These are phyloP conservation scores for Racocetra persica DNA, from an alignment of 371 early-diverging fungal species.

Conservation along the genomic window DNA sequence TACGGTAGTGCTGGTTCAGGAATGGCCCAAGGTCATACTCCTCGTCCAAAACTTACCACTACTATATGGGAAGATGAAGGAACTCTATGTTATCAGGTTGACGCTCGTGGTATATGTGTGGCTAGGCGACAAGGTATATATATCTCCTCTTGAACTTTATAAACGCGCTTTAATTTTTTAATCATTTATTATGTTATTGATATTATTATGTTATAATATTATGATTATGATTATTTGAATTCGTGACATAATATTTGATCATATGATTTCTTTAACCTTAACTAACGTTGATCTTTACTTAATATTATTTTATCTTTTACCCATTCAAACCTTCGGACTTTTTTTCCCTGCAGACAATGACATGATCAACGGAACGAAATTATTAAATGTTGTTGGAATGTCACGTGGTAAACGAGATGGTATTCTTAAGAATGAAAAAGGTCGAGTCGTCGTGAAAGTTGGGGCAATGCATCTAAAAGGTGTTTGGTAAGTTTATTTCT, in stretches of 20 bases:
- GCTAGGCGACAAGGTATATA: slow-evolving; percentile 63
- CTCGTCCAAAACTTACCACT: slow-evolving; percentile 62
- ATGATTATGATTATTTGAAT: no score
- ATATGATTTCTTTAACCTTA: no score
- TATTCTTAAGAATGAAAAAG: slow-evolving; percentile 87
- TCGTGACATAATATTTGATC: no score
- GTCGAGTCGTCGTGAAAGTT: slow-evolving; percentile 84
- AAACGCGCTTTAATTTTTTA: background rate
- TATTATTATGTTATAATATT: no score
- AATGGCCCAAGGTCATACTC: slow-evolving; percentile 17
- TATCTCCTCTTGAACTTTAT: background rate
- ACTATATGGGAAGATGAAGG: slow-evolving; percentile 87
- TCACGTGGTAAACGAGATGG: slow-evolving; percentile 89
- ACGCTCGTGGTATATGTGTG: slow-evolving; percentile 78
- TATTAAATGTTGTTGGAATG: slow-evolving; percentile 87
- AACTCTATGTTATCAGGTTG: slow-evolving; percentile 82
- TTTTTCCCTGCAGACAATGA: slow-evolving; percentile 64
- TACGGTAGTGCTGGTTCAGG: slow-evolving; percentile 13
- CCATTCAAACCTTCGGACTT: background rate
- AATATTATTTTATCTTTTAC: no score
- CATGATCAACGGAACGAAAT: slow-evolving; percentile 87
- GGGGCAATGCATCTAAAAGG: slow-evolving; percentile 92
- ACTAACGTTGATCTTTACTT: no score
- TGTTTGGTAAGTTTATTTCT: slow-evolving; percentile 69
- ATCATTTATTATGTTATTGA: no score